A percentile compares a stretch with the other conserved stretches of the same genome.
These are phyloP conservation scores for Tilletiaria anomala DNA, from an alignment of 1,284 basidiomycete species.

Conservation along the genomic window DNA sequence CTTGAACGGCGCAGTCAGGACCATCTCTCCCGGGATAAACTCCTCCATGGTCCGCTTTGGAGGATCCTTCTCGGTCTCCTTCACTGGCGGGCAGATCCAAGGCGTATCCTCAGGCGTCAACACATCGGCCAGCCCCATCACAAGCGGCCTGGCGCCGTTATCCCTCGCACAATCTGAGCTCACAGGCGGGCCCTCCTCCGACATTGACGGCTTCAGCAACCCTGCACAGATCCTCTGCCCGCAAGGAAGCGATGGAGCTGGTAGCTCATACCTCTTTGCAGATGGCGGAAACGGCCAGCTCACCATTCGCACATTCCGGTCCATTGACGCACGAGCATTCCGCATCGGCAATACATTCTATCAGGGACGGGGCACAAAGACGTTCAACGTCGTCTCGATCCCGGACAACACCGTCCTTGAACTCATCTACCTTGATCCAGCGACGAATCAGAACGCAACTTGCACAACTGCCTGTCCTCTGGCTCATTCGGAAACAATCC, in stretches of 20 bases:
- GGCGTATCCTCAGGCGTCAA: conserved; percentile 22
- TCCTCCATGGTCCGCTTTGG: background rate
- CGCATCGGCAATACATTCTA: conserved; percentile 81
- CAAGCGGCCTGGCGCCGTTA: conserved; percentile 37
- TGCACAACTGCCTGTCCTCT: conserved; percentile 40
- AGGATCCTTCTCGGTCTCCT: background rate
- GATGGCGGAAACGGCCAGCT: conserved; percentile 57
- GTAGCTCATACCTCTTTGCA: conserved; percentile 68
- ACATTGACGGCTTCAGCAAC: conserved; percentile 52
- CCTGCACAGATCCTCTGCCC: conserved; percentile 72
- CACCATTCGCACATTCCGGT: conserved; percentile 59
- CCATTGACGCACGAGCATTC: conserved; percentile 59
- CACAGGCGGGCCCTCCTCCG: conserved; percentile 56
- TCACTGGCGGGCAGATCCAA: too few relatives aligned
- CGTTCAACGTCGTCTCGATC: conserved; percentile 61
- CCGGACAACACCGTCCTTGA: conserved; percentile 71
- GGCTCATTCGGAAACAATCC: conserved; percentile 47
- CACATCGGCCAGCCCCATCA: conserved; percentile 44
- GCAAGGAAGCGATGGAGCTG: conserved; percentile 56
- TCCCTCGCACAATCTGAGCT: conserved; percentile 48
- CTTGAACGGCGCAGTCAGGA: background rate
- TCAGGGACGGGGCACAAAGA: conserved; percentile 61
- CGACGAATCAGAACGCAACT: conserved; percentile 54
- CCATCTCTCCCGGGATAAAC: background rate
- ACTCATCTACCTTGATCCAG: conserved; percentile 62